Base-by-base conservation (phyloP, 495 filamentous ascomycete species). In the Lophiostoma macrostomum region DNA sequence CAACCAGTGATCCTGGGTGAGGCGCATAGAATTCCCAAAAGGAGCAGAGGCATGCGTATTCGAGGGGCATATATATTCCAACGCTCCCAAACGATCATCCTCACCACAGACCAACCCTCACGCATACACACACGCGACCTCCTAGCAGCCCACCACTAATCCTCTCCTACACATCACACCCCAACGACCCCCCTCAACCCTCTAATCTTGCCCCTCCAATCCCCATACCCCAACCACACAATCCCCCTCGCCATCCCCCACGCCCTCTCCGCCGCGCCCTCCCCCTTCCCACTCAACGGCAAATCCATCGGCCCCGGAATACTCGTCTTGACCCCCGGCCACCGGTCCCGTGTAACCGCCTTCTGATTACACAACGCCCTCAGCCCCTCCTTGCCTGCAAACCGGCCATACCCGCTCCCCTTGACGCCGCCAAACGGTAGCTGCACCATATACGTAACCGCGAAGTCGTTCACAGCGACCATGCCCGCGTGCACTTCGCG, bases 381-480 rank as follows among this genome's bases (percentile, higher is more conserved):
- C 49, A 98, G 69, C 2, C 94, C 93, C 66, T 98, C 93, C 39
- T 86, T 86, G 29, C 88, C 93, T 0, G 87, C 93, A 73, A 98
- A 97, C 13, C 93, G 73, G 5, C 94, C 93, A 68, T 97, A 96
- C 2, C 93, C 93, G 32, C 85, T 90, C 0, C 89, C 91, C 49
- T 79, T 78, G 16, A 87, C 80, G 20, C 93, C 93, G 19, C 93
- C 93, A 67, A 98, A 98, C 0, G 93, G 93, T 13, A 98, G 69
- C 70, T 93, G 88, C 13, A 94, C 88, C 20, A 91, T 86, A 68
- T 98, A 98, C 63, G 81, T 95, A 13, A 81, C 84, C 18, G 82
- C 93, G 58, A 98, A 98, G 71, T 97, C 93, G 62, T 98, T 97
- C 45, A 98, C 81, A 38, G 85, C 78, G 4, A 97, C 86, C 86